Conservation (phyloP, 768 basidiomycete species). For the Rhodotorula sphaerocarpa region DNA sequence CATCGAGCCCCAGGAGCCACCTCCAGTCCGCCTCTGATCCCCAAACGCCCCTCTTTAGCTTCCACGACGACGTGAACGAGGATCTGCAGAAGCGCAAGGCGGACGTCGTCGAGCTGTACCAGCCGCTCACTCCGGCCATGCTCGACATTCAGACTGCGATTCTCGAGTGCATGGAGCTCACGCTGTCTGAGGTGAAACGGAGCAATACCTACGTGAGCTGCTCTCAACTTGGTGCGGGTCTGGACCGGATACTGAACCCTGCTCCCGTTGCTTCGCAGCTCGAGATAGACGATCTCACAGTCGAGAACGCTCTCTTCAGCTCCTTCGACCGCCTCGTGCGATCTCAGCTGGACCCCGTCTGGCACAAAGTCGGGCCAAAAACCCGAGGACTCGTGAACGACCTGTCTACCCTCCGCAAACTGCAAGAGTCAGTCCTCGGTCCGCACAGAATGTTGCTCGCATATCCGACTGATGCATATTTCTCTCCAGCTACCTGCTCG, state of each 20-base stretch:
- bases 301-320: constrained; percentile 87
- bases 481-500: constrained; percentile 62
- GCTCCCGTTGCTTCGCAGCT: constrained; percentile 51
- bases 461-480: neutral
- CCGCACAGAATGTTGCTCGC: neutral
- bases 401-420: constrained; percentile 69
- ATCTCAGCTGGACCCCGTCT: constrained; percentile 79
- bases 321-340: constrained; percentile 85
- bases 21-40: too few relatives aligned
- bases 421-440: constrained; percentile 54
- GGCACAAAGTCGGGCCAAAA: constrained; percentile 90
- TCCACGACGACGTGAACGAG: constrained; percentile 77
- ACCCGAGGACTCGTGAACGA: constrained; percentile 88
- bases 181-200: constrained; percentile 78
- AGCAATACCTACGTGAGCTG: constrained; percentile 61
- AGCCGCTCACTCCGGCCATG: constrained; percentile 77
- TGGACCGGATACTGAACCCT: too few relatives aligned
- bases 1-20: constrained; percentile 18
- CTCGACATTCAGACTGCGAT: constrained; percentile 83
- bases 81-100: constrained; percentile 73
- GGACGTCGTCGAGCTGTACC: constrained; percentile 85
- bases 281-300: constrained; percentile 82
- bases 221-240: too few relatives aligned
- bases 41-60: constrained; percentile 51
- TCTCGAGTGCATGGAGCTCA: constrained; percentile 85